Conservation (phyloP, 2,329 filamentous ascomycete species). For the Claviceps pazoutovae region DNA sequence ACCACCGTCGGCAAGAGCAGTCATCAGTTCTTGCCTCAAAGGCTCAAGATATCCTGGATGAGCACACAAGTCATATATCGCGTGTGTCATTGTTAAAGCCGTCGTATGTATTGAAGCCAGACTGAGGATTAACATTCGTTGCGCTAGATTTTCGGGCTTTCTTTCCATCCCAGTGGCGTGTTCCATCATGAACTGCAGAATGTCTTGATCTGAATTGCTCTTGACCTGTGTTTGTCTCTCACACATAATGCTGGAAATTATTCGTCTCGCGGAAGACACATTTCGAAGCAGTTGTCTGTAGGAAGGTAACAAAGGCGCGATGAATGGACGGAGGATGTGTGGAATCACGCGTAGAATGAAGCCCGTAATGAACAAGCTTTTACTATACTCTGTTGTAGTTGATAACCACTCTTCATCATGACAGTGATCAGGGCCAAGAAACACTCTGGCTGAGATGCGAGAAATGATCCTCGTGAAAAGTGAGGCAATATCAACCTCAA, state of each 20-base stretch:
- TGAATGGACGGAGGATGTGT: constrained; percentile 1
- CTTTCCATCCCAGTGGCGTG: constrained; percentile 11
- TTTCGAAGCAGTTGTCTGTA: background rate
- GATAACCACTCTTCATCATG: constrained; percentile 16
- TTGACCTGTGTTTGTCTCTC: background rate
- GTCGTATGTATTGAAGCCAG: constrained; percentile 37
- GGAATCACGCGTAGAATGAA: constrained; percentile 7
- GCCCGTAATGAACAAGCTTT: constrained; percentile 7
- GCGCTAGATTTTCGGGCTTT: constrained; percentile 42
- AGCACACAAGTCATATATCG: constrained; percentile 24
- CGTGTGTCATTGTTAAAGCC: constrained; percentile 20
- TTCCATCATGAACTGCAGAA: constrained; percentile 30
- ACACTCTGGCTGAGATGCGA: constrained; percentile 15
- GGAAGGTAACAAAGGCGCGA: constrained; percentile 4
- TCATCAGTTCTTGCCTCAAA: constrained; percentile 27
- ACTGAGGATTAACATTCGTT: constrained; percentile 57
- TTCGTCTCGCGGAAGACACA: background rate
- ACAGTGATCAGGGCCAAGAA: constrained; percentile 16
- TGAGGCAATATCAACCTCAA: background rate
- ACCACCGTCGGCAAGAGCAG: constrained; percentile 19
- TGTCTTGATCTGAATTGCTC: background rate
- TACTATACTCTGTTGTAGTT: constrained; percentile 14
- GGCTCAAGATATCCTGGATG: constrained; percentile 25
- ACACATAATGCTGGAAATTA: background rate
- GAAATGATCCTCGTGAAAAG: constrained; percentile 9